These are phyloP conservation scores for Candida khao-thaluensis DNA, from an alignment of 805 yeast species.

Conservation along the genomic window DNA sequence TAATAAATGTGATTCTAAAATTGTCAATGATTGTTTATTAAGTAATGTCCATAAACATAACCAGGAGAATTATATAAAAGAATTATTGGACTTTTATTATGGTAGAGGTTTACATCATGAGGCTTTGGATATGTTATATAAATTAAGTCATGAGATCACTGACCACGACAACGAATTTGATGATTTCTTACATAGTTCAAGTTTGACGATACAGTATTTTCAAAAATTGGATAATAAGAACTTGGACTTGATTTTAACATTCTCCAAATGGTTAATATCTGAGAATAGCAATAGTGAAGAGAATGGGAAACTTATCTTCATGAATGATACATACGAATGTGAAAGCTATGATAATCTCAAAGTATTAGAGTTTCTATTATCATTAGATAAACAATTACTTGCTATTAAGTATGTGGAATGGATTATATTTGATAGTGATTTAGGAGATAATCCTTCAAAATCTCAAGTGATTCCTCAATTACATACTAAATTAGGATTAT, in stretches of 20 bases:
- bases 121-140: conserved; percentile 62
- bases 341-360: conserved; percentile 53
- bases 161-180: conserved; percentile 22
- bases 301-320: conserved; percentile 52
- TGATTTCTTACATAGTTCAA: conserved; percentile 36
- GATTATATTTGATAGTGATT: conserved; percentile 38
- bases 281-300: conserved; percentile 21
- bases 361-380: conserved; percentile 52
- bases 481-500: conserved; percentile 34
- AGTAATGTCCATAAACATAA: conserved; percentile 29
- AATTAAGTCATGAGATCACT: conserved; percentile 20
- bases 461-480: conserved; percentile 23
- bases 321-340: conserved; percentile 62
- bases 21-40: conserved; percentile 56
- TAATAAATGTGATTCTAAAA: conserved; percentile 67
- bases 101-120: conserved; percentile 60
- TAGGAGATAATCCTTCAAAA: conserved; percentile 19
- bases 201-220: conserved; percentile 53
- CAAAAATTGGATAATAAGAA: conserved; percentile 51
- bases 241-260: conserved; percentile 56
- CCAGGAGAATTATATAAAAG: conserved; percentile 50
- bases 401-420: conserved; percentile 47
- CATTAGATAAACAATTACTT: conserved; percentile 19
- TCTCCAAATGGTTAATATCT: conserved; percentile 51
- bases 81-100: conserved; percentile 74